phyloP scores from a whole-genome alignment of 148 eudicot genomes.

The Heliamphora exappendiculata region DNA sequence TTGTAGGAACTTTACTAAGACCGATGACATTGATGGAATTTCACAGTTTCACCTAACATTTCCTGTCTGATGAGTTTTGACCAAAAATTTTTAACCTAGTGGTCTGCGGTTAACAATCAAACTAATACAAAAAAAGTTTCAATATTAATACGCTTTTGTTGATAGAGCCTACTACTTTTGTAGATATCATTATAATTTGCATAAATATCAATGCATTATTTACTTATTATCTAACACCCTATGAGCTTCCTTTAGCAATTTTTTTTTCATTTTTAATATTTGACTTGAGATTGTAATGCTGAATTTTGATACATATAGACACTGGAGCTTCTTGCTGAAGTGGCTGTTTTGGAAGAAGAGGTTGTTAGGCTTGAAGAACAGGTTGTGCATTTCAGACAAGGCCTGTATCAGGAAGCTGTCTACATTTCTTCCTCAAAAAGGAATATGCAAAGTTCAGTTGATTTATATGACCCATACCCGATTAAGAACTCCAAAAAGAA shows the following conservation, averaged over 20 bases:
- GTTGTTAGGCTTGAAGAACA: conserved; percentile 78
- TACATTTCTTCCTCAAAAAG: conserved; percentile 3
- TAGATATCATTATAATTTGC: too few species aligned
- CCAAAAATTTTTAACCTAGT: not conserved
- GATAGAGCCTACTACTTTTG: too few species aligned
- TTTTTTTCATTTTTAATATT: not conserved
- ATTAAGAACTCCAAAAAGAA: conserved; percentile 26
- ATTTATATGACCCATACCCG: conserved; percentile 24
- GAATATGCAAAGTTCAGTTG: conserved; percentile 8
- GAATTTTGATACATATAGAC: conserved; percentile 30
- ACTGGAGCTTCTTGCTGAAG: conserved; percentile 77
- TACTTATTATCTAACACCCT: too few species aligned
- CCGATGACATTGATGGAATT: not conserved
- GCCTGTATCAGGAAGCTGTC: not conserved
- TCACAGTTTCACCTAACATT: not conserved
- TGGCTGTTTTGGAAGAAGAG: conserved; percentile 86
- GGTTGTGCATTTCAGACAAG: conserved; percentile 42
- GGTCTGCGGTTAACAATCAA: too few species aligned
- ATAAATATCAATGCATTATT: too few species aligned
- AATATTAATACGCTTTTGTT: too few species aligned
- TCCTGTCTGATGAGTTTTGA: not conserved
- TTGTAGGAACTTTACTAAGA: not conserved
- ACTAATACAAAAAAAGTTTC: too few species aligned
- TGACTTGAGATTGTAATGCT: not conserved
- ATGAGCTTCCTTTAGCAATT: not conserved